Conservation (phyloP, 208 protist species). For the Crithidia bombi region DNA sequence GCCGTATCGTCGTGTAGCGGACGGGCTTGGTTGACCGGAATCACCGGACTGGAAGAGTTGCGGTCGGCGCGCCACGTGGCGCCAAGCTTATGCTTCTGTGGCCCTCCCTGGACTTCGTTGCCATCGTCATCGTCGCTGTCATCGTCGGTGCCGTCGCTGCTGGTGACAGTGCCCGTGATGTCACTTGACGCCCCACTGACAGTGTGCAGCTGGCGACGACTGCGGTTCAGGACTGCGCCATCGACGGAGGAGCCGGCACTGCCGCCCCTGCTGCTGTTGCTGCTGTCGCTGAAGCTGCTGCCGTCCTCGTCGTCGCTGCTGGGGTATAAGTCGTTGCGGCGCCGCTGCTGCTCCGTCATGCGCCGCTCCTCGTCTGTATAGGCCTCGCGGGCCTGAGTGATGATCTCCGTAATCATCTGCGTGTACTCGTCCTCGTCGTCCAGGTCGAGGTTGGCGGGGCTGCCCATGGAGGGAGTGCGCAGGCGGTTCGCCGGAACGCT, state of each 20-base stretch:
- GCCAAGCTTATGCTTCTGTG: constrained; percentile 9
- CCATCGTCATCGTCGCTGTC: neutral
- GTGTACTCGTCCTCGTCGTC: constrained; percentile 44
- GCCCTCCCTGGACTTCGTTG: neutral
- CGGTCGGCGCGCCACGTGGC: constrained; percentile 8
- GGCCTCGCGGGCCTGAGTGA: constrained; percentile 38
- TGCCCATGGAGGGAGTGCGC: neutral
- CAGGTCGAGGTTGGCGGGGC: constrained; percentile 3
- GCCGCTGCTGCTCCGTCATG: constrained; percentile 36
- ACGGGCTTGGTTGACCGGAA: neutral
- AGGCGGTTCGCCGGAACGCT: constrained; percentile 11
- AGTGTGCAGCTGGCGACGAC: neutral
- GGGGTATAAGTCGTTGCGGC: constrained; percentile 14
- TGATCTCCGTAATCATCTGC: constrained; percentile 43
- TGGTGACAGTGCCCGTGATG: neutral
- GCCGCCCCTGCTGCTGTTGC: constrained; percentile 5
- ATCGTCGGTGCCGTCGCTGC: neutral
- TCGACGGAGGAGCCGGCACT: constrained; percentile 2
- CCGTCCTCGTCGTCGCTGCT: constrained; percentile 37
- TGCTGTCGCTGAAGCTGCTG: constrained; percentile 13
- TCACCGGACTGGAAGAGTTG: constrained; percentile 2
- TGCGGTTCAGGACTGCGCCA: neutral
- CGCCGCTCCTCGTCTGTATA: constrained; percentile 38
- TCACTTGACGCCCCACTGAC: neutral
- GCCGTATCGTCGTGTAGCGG: neutral